phyloP scores from a whole-genome alignment of 805 yeast genomes.

The Candida ortonii region DNA sequence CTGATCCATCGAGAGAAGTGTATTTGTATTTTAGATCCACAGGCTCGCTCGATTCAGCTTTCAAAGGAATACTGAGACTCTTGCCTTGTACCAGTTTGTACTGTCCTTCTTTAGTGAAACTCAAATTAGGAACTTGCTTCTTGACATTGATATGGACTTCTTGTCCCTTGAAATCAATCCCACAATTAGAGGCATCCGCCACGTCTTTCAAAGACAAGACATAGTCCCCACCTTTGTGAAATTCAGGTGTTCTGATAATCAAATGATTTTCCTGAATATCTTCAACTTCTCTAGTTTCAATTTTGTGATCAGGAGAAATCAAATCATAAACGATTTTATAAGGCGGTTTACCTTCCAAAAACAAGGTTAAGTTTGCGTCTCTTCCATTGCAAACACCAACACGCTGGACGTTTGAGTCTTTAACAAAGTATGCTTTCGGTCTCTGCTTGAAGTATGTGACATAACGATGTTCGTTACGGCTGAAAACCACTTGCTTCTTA shows the following conservation, averaged over 20 bases:
- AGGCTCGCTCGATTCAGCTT: slow-evolving; percentile 32
- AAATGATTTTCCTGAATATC: slow-evolving; percentile 38
- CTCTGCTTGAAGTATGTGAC: slow-evolving; percentile 69
- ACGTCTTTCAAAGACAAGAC: slow-evolving; percentile 60
- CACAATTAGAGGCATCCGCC: slow-evolving; percentile 75
- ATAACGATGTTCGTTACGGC: slow-evolving; percentile 48
- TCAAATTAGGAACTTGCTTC: slow-evolving; percentile 57
- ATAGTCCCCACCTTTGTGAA: slow-evolving; percentile 71
- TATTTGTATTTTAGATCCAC: slow-evolving; percentile 34
- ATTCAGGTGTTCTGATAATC: slow-evolving; percentile 50
- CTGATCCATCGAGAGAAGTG: slow-evolving; percentile 22
- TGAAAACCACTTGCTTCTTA: slow-evolving; percentile 29
- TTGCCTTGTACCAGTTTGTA: slow-evolving; percentile 62
- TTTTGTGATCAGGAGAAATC: slow-evolving; percentile 52
- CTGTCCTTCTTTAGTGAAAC: slow-evolving; percentile 30
- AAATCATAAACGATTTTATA: slow-evolving; percentile 68
- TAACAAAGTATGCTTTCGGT: slow-evolving; percentile 50
- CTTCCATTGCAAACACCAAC: slow-evolving; percentile 32
- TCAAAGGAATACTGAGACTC: slow-evolving; percentile 51
- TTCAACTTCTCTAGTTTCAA: slow-evolving; percentile 37
- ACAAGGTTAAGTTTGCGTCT: slow-evolving; percentile 47
- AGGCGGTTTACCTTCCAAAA: slow-evolving; percentile 78
- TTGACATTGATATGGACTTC: slow-evolving; percentile 69
- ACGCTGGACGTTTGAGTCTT: slow-evolving; percentile 18
- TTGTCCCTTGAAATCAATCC: slow-evolving; percentile 61